Base-by-base conservation (phyloP, 768 basidiomycete species). In the Termitomyces sp. region DNA sequence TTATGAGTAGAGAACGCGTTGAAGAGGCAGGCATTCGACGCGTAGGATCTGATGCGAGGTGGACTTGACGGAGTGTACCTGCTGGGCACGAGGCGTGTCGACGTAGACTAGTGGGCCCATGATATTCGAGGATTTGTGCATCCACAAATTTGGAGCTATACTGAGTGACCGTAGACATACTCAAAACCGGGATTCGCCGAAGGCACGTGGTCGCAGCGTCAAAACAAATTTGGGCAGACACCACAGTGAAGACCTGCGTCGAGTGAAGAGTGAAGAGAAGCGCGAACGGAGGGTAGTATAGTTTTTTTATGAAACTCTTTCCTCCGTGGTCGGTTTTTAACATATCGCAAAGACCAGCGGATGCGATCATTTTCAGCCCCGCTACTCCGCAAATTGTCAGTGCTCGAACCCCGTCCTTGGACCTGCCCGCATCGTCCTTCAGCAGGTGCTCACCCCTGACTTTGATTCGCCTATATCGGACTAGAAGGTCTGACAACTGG, bases 81-180 rank as follows among this genome's bases (percentile, higher is more conserved):
- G 57, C 35, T 35, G 57, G 57, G 43, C 50, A 58, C 3, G 57
- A 58, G 13, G 48, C 49, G 16, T 38, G 57, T 4, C 57, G 40
- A 24, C 57, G 57, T 14, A 52, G 56, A 12, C 22, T 20, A 26
- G 36, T 36, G 26, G 32, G 32, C 35, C n/a, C 54, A 8, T n/a
- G 44, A 45, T 45, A 2, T 18, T 46, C 16, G 10, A 45, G 13
- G 32, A 45, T 8, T 9, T 24, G 32, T 12, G 7, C 9, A 46
- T 44, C 26, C 22, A 16, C 16, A 12, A 22, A 14, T 22, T 33
- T 33, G 20, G 48, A 33, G 12, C 32, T 18, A 30, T n/a, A 6
- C 9, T 3, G 47, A 13, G 30, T n/a, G 47, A 49, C n/a, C n/a
- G 30, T 33, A 13, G 47, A 18, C 53, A 54, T 43, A 28, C 18